Evolutionary conservation across 805 yeast genomes (phyloP), one percentile per base, ranked within the genome.

Genomic region (Lipomyces yamanashiensis): DNA sequence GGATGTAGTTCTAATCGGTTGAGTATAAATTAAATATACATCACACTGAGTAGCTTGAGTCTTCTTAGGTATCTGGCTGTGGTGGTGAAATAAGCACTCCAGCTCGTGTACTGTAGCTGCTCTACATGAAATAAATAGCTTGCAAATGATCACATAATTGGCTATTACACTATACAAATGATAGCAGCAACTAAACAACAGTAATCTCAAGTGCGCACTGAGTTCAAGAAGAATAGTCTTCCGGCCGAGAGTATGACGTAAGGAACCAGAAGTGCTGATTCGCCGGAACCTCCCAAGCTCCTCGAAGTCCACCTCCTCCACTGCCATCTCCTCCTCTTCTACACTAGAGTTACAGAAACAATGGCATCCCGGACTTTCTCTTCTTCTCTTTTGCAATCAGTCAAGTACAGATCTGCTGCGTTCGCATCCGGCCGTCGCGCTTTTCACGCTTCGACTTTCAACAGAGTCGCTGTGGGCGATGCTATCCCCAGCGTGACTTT

Each of bases 401-500:
- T 23, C 28, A 28, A 28, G 7, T n/a, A 17, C 23, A 39, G 23
- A 23, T 47, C 54, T 17, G 21, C 54, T 28, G 12, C 43, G 21
- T 19, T 47, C 3, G 13, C 33, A 34, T 4, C 45, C 34, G 8
- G 17, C 17, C 50, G 50, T 43, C 53, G 56, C 50, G 55, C 56
- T 8, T 67, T 80, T 80, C 66, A 59, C 62, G 48, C 75, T 70
- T 67, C 68, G 64, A 49, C 47, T 15, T 12, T n/a, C 7, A 15
- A 55, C 15, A 28, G 19, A 34, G 78, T 86, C 65, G 74, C 82
- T 49, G 85, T 78, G 19, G 95, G 96, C 36, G 87, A 85, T 69
- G 68, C 75, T 54, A 79, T 89, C 62, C 92, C 93, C n/a, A 74
- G 82, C 0, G 80, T 78, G 15, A 71, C 82, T n/a, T 78, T 84